Evolutionary conservation across 805 yeast species (phyloP), one percentile per base, ranked within the genome.

Genomic region (Yarrowia osloensis): DNA sequence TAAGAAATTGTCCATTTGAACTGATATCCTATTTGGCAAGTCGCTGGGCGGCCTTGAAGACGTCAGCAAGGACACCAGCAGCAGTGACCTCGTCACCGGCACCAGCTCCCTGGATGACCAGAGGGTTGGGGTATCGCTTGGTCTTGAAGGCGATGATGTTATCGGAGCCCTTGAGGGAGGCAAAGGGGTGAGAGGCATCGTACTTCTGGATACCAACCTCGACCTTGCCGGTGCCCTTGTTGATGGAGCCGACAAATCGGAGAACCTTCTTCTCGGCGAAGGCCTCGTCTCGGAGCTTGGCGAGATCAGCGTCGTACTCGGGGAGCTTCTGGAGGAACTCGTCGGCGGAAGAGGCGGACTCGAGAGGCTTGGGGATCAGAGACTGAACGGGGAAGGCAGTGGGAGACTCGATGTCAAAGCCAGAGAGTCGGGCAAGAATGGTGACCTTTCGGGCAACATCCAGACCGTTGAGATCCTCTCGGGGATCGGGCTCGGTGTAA

Each of bases 361-460:
- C 97, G 74, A 95, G 85, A 52, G 86, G 89, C 75, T 86, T 84
- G 72, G 99, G 99, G 75, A 95, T 93, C 75, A 95, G 84, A 13
- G 97, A 90, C 75, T 92, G 93, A 37, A 95, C 97, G 42, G 97
- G 92, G 87, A 95, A 94, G 13, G 97, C 86, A 42, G 92, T 84
- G 72, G 98, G 96, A 13, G 95, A 88, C 76, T 88, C 89, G 42
- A 95, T 90, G 68, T 85, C 81, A 66, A 89, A 84, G 2, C 99
- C 99, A 17, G 97, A 84, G 66, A 95, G 84, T 82, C 99, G 89
- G 55, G 97, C 97, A 70, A 95, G 85, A 71, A 95, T 95, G 28
- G 99, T 92, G 33, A 95, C 97, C 79, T 95, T 95, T 84, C 99
- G 89, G 50, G 99, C 99, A 69, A 95, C 97, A 76, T 95, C 99